These are phyloP conservation scores for Juglanconis oblonga DNA, from an alignment of 2,329 filamentous ascomycete species.

Conservation along the genomic window DNA sequence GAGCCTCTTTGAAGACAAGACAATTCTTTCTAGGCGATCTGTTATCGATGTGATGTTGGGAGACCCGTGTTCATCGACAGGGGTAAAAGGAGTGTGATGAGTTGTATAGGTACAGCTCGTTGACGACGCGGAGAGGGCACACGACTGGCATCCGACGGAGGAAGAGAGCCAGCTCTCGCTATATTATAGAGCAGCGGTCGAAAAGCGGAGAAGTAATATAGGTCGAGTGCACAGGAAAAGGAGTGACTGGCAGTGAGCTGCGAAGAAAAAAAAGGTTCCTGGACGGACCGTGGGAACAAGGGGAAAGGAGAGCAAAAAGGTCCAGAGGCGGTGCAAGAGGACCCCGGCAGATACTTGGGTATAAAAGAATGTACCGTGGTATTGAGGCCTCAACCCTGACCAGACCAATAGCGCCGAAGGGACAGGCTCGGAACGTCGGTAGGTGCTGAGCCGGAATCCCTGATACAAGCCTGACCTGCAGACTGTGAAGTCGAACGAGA, in stretches of 20 bases:
- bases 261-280: conserved; percentile 28
- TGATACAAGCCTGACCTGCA: conserved; percentile 41
- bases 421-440: conserved; percentile 48
- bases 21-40: conserved; percentile 22
- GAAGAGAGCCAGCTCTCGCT: conserved; percentile 57
- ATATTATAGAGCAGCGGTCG: conserved; percentile 43
- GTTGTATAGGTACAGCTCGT: conserved; percentile 42
- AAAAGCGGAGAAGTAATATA: conserved; percentile 36
- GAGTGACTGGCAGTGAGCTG: conserved; percentile 46
- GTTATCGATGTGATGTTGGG: conserved; percentile 26
- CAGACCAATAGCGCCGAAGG: conserved; percentile 37
- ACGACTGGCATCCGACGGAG: conserved; percentile 38
- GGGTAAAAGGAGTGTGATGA: conserved; percentile 41
- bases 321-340: conserved; percentile 46
- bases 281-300: conserved; percentile 32
- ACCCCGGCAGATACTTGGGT: conserved; percentile 37
- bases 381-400: conserved; percentile 39
- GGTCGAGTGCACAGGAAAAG: conserved; percentile 35
- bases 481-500: conserved; percentile 30
- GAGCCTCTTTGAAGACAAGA: conserved; percentile 29
- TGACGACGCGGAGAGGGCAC: conserved; percentile 25
- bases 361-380: conserved; percentile 47
- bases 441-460: conserved; percentile 48
- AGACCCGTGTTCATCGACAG: conserved; percentile 10
- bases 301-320: conserved; percentile 39